Evolutionary conservation across 1,139 yeast species (phyloP).

Genomic region (Taphrina flavorubra): DNA sequence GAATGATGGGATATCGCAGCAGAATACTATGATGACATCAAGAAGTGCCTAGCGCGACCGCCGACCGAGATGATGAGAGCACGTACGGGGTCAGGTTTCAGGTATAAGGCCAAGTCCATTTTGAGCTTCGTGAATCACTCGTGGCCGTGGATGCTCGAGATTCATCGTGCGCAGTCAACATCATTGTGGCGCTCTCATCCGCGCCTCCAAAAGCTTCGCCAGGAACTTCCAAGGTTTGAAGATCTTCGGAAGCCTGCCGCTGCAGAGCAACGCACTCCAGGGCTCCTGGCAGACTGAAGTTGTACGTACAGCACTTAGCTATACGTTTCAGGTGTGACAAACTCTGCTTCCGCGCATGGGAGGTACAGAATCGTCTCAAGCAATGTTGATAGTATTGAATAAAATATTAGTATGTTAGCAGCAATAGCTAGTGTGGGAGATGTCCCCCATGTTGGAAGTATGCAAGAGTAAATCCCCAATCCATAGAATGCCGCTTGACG

Average conservation of each 20-base stretch:
- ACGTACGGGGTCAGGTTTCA: background rate
- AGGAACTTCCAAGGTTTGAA: background rate
- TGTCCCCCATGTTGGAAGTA: background rate
- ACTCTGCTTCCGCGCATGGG: too few species aligned
- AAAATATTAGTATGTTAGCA: background rate
- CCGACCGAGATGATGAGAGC: background rate
- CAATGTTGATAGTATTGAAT: background rate
- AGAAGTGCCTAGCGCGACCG: background rate
- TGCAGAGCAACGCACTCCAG: too few species aligned
- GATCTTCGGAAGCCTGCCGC: background rate
- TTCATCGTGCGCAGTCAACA: slow-evolving; percentile 9
- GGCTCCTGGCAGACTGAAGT: too few species aligned
- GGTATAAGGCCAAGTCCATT: slow-evolving; percentile 8
- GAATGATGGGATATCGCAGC: background rate
- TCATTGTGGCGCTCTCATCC: slow-evolving; percentile 8
- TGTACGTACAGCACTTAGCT: too few species aligned
- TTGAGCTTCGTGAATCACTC: background rate
- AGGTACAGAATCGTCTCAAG: too few species aligned
- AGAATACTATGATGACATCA: background rate
- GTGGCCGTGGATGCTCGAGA: slow-evolving; percentile 5
- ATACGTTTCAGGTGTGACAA: too few species aligned
- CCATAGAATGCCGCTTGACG: slow-evolving; percentile 8
- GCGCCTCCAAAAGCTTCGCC: background rate
- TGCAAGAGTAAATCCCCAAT: background rate
- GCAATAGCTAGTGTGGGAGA: background rate